Percentiles rank a stretch among this genome's conserved stretches.
These are phyloP conservation scores for Wickerhamomyces ciferrii DNA, from an alignment of 805 yeast species.

Conservation along the genomic window DNA sequence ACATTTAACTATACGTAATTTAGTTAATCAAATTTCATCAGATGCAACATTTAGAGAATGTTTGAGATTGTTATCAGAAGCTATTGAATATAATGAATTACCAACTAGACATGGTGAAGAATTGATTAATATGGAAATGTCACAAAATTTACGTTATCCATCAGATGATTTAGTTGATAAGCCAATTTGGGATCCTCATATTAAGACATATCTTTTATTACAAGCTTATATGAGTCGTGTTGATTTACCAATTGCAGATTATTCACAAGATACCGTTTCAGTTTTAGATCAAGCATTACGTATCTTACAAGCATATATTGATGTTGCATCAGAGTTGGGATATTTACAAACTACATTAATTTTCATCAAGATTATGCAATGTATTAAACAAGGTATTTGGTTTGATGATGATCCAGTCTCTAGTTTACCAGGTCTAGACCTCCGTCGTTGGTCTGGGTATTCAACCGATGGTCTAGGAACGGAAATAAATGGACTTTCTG, in stretches of 20 bases:
- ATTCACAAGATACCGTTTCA: conserved; percentile 87
- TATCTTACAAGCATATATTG: conserved; percentile 88
- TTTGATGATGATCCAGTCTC: conserved; percentile 68
- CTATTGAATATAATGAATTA: conserved; percentile 86
- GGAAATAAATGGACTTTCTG: conserved; percentile 3
- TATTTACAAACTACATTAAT: conserved; percentile 54
- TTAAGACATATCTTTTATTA: conserved; percentile 77
- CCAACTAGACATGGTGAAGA: conserved; percentile 57
- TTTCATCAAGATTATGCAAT: conserved; percentile 69
- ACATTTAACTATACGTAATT: conserved; percentile 76
- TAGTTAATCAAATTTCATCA: conserved; percentile 47
- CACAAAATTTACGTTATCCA: conserved; percentile 49
- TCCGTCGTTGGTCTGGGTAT: conserved; percentile 14
- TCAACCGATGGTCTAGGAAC: conserved; percentile 14
- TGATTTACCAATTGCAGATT: conserved; percentile 91
- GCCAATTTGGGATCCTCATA: conserved; percentile 69
- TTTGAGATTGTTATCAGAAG: conserved; percentile 86
- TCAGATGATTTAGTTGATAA: conserved; percentile 77
- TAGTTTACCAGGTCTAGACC: conserved; percentile 18
- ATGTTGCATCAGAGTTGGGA: conserved; percentile 83
- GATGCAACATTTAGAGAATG: conserved; percentile 53
- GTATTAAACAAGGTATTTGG: conserved; percentile 88
- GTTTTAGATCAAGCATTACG: conserved; percentile 93
- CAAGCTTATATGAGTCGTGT: conserved; percentile 86
- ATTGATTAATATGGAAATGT: conserved; percentile 84